Percentiles rank a stretch among this genome's conserved stretches.
These are phyloP conservation scores for Coemansia sp. DNA, from an alignment of 192 early-diverging fungal species.

Conservation along the genomic window DNA sequence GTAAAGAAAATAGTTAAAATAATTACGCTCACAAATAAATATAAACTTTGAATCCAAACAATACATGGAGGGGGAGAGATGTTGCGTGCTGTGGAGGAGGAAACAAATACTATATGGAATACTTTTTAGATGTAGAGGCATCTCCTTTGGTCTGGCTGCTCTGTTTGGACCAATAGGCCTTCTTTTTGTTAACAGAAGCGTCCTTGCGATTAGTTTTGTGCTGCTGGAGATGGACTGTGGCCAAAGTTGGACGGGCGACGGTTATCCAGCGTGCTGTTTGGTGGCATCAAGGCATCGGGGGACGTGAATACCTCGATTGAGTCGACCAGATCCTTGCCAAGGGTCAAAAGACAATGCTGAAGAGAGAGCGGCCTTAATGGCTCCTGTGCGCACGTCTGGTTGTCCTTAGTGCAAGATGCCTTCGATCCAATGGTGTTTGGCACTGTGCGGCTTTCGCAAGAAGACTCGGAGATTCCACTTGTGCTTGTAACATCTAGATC, in stretches of 20 bases:
- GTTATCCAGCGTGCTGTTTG: neutral
- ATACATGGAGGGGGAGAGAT: too few relatives aligned
- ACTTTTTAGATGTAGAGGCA: too few relatives aligned
- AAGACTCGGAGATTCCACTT: slow-evolving; percentile 1
- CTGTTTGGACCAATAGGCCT: neutral
- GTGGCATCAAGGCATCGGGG: neutral
- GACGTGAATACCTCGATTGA: slow-evolving; percentile 14
- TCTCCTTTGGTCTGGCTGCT: too few relatives aligned
- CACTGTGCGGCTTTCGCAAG: slow-evolving; percentile 1
- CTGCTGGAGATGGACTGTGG: neutral
- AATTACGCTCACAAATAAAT: too few relatives aligned
- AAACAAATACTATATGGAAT: too few relatives aligned
- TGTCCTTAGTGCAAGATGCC: neutral
- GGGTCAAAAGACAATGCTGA: slow-evolving; percentile 11
- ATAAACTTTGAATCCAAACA: too few relatives aligned
- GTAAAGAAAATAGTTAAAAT: neutral
- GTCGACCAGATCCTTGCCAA: slow-evolving; percentile 41
- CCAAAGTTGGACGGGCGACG: neutral
- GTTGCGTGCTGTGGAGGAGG: too few relatives aligned
- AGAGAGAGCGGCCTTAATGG: neutral
- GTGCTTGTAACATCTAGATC: neutral
- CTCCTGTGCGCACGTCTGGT: neutral
- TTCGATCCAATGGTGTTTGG: neutral
- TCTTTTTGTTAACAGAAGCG: too few relatives aligned
- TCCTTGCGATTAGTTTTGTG: too few relatives aligned